A percentile compares a stretch with the other conserved stretches of the same genome.
These are phyloP conservation scores for Rachicladosporium sp. DNA, from an alignment of 2,329 filamentous ascomycete genomes.

Conservation along the genomic window DNA sequence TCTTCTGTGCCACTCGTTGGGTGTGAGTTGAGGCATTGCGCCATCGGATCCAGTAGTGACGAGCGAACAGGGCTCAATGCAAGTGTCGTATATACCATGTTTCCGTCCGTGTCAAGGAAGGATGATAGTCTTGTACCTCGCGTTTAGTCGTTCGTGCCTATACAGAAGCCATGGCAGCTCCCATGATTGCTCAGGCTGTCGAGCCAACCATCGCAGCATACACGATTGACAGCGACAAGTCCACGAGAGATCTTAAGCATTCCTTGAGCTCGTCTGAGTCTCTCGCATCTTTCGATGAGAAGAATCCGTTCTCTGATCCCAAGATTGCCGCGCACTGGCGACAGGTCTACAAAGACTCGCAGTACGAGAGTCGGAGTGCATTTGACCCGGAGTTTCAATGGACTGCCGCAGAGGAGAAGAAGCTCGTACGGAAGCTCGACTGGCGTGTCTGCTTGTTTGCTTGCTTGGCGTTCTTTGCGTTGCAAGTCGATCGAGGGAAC, in stretches of 20 bases:
- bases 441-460: conserved; percentile 14
- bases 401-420: conserved; percentile 32
- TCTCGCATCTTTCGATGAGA: conserved; percentile 2
- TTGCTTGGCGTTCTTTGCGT: conserved; percentile 11
- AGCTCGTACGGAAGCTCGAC: conserved; percentile 18
- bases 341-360: conserved; percentile 41
- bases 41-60: too few relatives aligned
- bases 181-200: neutral
- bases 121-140: too few relatives aligned
- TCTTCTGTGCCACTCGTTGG: too few relatives aligned
- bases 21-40: too few relatives aligned
- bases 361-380: conserved; percentile 37
- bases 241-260: too few relatives aligned
- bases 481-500: conserved; percentile 5
- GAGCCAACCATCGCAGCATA: conserved; percentile 1
- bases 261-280: too few relatives aligned
- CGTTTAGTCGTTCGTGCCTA: too few relatives aligned
- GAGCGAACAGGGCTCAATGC: too few relatives aligned
- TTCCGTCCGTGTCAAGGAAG: too few relatives aligned
- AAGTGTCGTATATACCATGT: too few relatives aligned
- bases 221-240: too few relatives aligned
- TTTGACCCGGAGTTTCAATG: conserved; percentile 37
- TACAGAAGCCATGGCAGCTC: too few relatives aligned
- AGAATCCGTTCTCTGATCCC: conserved; percentile 36
- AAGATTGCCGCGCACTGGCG: conserved; percentile 42